Base-by-base conservation (phyloP, 2,329 filamentous ascomycete species). In the Botryotinia narcissicola region DNA sequence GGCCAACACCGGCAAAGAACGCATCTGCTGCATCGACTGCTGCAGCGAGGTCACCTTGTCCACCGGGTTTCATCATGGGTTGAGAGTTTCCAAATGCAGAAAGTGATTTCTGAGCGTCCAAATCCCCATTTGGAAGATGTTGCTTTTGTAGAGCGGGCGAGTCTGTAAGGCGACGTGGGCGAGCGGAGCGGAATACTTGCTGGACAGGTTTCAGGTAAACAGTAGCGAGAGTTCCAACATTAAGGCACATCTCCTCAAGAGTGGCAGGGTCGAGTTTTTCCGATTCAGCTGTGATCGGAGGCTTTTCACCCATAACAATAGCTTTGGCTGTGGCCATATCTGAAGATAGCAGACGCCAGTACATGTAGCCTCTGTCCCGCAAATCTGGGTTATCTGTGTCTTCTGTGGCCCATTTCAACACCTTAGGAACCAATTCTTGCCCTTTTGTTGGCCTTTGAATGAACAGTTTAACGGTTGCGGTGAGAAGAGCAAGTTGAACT, bases 361-460 rank as follows among this genome's bases (percentile, higher is more conserved):
- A 99, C 95, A 99, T 98, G 85, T 98, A 99, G 0, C 96, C 96
- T 79, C 96, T 88, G 82, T 99, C 96, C 76, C 96, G 91, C 42
- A 99, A 89, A 83, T 99, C 96, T 0, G 96, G 96, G 82, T 99
- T 98, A 81, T 99, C 96, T n/a, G 95, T 98, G 82, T 98, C 96
- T 82, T 98, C 96, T 0, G 96, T 99, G 7, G 96, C 97, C 95
- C 96, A 98, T 83, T 98, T 98, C 69, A 99, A 86, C 3, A 98
- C 95, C 80, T 94, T 94, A 0, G 95, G 96, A 0, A 99, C 95
- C 10, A 99, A 87, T 70, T 97, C 91, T 80, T 97, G 95, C 40
- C 94, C 96, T 81, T 97, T 97, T 25, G 95, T 98, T 0, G 96
- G 96, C 35, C 96, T 89, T 81, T 98, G 96, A 77, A 99, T 98